Percentiles rank a stretch among this genome's conserved stretches.
phyloP scores from a whole-genome alignment of 192 early-diverging fungal genomes.

The Mycoemilia scoparia region DNA sequence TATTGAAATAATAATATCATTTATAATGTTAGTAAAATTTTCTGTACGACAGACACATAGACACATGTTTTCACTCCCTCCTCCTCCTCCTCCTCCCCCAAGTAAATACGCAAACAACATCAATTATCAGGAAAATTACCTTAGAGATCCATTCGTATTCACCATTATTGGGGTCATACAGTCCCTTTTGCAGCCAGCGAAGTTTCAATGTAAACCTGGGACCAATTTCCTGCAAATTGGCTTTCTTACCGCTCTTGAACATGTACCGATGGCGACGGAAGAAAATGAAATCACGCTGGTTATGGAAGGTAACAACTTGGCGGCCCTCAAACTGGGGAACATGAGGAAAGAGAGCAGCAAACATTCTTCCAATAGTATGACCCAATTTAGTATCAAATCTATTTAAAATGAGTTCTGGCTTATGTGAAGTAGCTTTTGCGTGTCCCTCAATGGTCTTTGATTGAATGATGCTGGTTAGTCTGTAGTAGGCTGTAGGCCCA shows the following conservation, averaged over 20 bases:
- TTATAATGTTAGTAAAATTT: no score
- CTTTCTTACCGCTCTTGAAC: constrained; percentile 62
- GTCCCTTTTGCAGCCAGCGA: constrained; percentile 86
- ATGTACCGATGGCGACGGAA: constrained; percentile 94
- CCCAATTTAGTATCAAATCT: constrained; percentile 93
- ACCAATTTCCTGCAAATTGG: constrained; percentile 85
- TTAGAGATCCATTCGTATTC: constrained; percentile 97
- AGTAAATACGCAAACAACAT: no score
- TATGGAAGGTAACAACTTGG: constrained; percentile 91
- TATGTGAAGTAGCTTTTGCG: constrained; percentile 55
- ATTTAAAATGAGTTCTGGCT: constrained; percentile 94
- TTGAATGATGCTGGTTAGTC: constrained; percentile 62
- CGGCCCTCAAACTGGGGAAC: constrained; percentile 90
- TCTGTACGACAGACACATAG: no score
- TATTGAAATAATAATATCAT: no score
- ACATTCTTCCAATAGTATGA: constrained; percentile 89
- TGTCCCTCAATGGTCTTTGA: constrained; percentile 69
- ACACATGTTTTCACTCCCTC: no score
- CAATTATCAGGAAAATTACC: no score
- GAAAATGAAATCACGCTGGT: constrained; percentile 99
- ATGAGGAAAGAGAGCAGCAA: constrained; percentile 92
- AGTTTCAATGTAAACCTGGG: constrained; percentile 90
- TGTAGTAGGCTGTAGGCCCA: constrained; percentile 94
- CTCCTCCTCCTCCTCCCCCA: no score
- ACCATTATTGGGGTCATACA: constrained; percentile 72